Evolutionary conservation across 306 rosid species (phyloP).

Genomic region (Cucumis cinereus): DNA sequence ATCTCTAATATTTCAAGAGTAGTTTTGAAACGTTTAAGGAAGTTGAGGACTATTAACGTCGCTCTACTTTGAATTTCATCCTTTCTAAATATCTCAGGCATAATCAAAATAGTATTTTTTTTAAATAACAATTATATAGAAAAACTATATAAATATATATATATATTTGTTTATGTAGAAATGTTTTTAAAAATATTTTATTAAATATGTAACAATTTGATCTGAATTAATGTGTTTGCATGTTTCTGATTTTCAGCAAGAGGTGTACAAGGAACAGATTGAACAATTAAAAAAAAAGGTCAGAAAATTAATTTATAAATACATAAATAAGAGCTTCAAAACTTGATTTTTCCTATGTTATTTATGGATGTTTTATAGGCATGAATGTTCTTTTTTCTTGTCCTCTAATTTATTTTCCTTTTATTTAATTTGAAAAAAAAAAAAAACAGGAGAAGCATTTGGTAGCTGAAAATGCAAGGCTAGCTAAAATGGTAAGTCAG

Average conservation of each 20-base stretch:
- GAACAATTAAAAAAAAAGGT: conserved; percentile 36
- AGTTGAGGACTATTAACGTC: no score
- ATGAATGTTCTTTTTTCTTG: neutral
- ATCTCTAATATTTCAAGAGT: no score
- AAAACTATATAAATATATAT: no score
- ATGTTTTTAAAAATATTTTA: no score
- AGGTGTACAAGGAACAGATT: conserved; percentile 31
- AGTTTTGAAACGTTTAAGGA: no score
- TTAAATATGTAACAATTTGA: no score
- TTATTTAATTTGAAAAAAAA: neutral
- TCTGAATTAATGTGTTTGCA: neutral
- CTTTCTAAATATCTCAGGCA: no score
- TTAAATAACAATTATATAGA: no score
- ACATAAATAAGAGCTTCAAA: neutral
- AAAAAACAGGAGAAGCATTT: conserved; percentile 33
- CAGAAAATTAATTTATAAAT: neutral
- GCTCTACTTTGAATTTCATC: no score
- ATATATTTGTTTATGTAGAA: no score
- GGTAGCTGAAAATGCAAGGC: conserved; percentile 33
- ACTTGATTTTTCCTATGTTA: neutral
- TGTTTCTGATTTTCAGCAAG: conserved; percentile 18
- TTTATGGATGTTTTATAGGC: neutral
- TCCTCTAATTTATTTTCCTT: neutral
- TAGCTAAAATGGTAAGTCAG: conserved; percentile 35
- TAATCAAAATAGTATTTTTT: no score